Evolutionary conservation across 2,329 filamentous ascomycete species (phyloP), one percentile per base, ranked within the genome.

Genomic region (Hypoxylon sp.): DNA sequence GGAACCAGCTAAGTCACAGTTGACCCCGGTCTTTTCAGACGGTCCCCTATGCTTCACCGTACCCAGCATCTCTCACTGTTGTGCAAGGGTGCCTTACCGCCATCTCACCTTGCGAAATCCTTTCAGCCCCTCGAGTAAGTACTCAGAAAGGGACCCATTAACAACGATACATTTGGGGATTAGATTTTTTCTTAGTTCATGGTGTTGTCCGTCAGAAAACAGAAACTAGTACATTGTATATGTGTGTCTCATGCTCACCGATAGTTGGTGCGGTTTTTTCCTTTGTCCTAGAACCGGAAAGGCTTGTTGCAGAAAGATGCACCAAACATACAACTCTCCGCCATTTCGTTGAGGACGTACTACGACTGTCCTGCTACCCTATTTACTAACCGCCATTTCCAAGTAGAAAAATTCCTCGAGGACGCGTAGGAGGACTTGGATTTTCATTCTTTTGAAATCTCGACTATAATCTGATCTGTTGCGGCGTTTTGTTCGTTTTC

Each of bases 181-280:
- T 63, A 63, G 52, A 62, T 34, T 63, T 53, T 59, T 53, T 68
- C 48, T 59, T 65, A 66, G 68, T 60, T 50, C 52, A 67, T 68
- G 68, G 61, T 66, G 63, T 50, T 67, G 68, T 66, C 65, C 66
- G 63, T 68, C 62, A 64, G 65, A 60, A 53, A 17, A 61, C 25
- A 28, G 36, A 34, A 61, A 32, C 62, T 65, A 63, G 66, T 71
- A 69, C 62, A 65, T 67, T 67, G 67, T 69, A 69, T 65, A 65
- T 67, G 67, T 71, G 63, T 78, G 76, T 78, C 76, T 78, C 72
- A 78, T 75, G 70, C 74, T 78, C 76, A 78, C 76, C 76, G 76
- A 78, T 78, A 77, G 66, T 78, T 78, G 64, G 65, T 70, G 61
- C 65, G 67, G 67, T 70, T 65, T 68, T 66, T 68, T 61, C 63